Conservation (phyloP, 1,284 basidiomycete species). For the Albatrellus sp. region DNA sequence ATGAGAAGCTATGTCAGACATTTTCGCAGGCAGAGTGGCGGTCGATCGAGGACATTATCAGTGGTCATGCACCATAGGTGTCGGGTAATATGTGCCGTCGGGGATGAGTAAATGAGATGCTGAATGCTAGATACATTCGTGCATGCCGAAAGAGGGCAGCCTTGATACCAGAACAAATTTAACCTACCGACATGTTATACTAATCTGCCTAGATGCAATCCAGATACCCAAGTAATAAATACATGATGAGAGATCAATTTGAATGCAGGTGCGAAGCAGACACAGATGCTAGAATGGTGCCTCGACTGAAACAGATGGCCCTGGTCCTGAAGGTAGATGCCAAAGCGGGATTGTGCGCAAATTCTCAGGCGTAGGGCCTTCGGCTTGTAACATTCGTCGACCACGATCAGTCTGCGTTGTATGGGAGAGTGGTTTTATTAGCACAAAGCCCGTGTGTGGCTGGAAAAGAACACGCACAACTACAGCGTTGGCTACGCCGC, state of each 20-base stretch:
- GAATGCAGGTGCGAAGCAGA: not conserved
- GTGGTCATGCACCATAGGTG: not conserved
- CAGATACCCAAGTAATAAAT: too few relatives aligned
- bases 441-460: not conserved
- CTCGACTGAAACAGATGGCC: slow-evolving; percentile 17
- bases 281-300: slow-evolving; percentile 7
- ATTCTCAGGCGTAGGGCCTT: slow-evolving; percentile 43
- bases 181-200: too few relatives aligned
- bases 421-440: slow-evolving; percentile 6
- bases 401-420: slow-evolving; percentile 46
- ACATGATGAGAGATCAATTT: not conserved
- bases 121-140: too few relatives aligned
- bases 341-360: slow-evolving; percentile 60
- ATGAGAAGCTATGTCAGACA: slow-evolving; percentile 34
- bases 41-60: not conserved
- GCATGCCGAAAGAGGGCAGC: too few relatives aligned
- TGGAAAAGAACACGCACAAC: slow-evolving; percentile 37
- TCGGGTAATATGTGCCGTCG: not conserved
- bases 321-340: slow-evolving; percentile 17
- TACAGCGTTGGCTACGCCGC: slow-evolving; percentile 57
- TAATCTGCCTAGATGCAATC: too few relatives aligned
- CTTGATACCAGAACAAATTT: too few relatives aligned
- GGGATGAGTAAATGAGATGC: not conserved
- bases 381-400: slow-evolving; percentile 46
- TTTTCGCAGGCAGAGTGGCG: slow-evolving; percentile 12